phyloP scores from a whole-genome alignment of 352 stramenopile genomes.

The Globisporangium rhizosaccharum region DNA sequence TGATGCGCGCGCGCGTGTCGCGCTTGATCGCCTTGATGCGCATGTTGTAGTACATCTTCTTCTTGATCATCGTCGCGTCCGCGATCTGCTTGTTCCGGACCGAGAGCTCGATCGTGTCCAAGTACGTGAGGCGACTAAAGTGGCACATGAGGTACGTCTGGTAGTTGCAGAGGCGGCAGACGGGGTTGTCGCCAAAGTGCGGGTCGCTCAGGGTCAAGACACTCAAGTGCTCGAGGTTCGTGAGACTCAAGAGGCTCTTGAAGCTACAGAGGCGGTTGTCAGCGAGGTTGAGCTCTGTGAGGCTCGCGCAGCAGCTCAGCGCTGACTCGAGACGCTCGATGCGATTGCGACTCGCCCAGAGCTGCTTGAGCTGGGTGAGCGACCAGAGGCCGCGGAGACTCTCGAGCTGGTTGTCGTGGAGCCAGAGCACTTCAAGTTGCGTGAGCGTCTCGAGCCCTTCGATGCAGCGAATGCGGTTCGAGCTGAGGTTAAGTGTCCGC shows the following conservation, averaged over 20 bases:
- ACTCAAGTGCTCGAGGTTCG: constrained; percentile 54
- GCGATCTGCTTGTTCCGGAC: constrained; percentile 83
- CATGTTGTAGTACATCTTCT: constrained; percentile 96
- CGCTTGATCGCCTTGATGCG: constrained; percentile 87
- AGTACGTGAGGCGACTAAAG: constrained; percentile 47
- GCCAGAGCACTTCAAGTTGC: constrained; percentile 70
- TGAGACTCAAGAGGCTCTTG: constrained; percentile 77
- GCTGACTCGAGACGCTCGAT: constrained; percentile 61
- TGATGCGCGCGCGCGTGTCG: constrained; percentile 56
- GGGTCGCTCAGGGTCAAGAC: constrained; percentile 79
- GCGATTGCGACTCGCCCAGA: constrained; percentile 77
- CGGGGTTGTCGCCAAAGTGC: constrained; percentile 88
- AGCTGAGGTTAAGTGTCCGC: constrained; percentile 66
- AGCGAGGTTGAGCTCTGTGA: constrained; percentile 83
- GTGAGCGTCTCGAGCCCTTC: constrained; percentile 46
- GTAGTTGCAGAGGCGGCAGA: constrained; percentile 91
- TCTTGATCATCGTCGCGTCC: constrained; percentile 91
- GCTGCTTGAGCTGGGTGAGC: constrained; percentile 38
- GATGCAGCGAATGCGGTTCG: constrained; percentile 54
- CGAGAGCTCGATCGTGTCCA: constrained; percentile 77
- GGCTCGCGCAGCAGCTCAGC: constrained; percentile 43
- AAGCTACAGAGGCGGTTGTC: constrained; percentile 84
- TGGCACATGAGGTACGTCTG: constrained; percentile 90
- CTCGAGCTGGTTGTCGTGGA: constrained; percentile 76
- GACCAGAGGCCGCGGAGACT: constrained; percentile 51